Conservation (phyloP, 208 protist genomes). For the Wallacemonas sp. region DNA sequence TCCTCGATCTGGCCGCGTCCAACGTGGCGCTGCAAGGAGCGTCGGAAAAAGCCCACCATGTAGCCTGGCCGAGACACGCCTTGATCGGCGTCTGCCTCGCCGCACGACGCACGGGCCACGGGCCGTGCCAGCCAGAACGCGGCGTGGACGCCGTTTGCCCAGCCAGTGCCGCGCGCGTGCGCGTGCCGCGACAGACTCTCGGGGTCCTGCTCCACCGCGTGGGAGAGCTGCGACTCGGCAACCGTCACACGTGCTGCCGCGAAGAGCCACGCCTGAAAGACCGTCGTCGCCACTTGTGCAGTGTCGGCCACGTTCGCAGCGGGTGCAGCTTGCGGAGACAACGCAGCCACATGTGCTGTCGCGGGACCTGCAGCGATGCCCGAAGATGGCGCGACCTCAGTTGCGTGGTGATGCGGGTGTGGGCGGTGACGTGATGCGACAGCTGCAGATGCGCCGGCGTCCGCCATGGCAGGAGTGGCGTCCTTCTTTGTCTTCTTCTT, state of each 20-base stretch:
- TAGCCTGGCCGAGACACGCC: conserved; percentile 12
- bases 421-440: too few relatives aligned
- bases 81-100: too few relatives aligned
- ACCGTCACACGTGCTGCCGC: neutral
- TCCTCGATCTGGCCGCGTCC: conserved; percentile 5
- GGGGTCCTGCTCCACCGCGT: neutral
- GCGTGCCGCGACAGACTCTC: neutral
- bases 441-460: too few relatives aligned
- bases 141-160: neutral
- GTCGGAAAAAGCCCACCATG: conserved; percentile 19
- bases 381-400: too few relatives aligned
- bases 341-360: neutral
- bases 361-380: too few relatives aligned
- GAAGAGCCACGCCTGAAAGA: neutral
- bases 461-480: too few relatives aligned
- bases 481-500: too few relatives aligned
- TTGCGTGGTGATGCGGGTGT: too few relatives aligned
- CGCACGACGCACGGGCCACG: neutral
- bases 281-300: neutral
- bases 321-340: neutral
- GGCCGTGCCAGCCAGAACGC: conserved; percentile 1
- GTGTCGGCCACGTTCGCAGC: neutral
- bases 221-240: neutral
- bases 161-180: neutral
- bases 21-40: too few relatives aligned